Percentiles rank a stretch among this genome's conserved stretches.
phyloP scores from a whole-genome alignment of 1,139 yeast genomes.

The Suhomyces anneliseae region DNA sequence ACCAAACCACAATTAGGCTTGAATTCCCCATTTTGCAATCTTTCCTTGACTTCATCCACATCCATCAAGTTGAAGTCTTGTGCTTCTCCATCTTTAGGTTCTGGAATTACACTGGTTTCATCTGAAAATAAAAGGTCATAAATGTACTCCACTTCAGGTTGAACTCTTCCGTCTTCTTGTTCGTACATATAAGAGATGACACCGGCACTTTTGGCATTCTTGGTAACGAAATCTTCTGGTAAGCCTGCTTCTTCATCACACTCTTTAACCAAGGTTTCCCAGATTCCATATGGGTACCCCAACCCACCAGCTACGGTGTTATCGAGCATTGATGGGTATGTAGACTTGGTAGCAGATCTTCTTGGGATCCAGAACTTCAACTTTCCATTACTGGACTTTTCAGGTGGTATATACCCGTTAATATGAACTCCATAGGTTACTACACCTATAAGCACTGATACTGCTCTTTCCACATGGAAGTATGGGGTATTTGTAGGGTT shows the following conservation, averaged over 20 bases:
- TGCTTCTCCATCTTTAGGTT: constrained; percentile 85
- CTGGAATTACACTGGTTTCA: constrained; percentile 51
- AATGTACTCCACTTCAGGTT: constrained; percentile 84
- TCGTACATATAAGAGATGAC: constrained; percentile 65
- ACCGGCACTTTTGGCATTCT: constrained; percentile 55
- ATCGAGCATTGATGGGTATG: constrained; percentile 89
- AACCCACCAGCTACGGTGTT: constrained; percentile 95
- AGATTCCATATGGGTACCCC: constrained; percentile 74
- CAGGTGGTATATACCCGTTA: constrained; percentile 65
- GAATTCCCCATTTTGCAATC: constrained; percentile 57
- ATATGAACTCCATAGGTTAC: constrained; percentile 89
- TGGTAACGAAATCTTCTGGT: constrained; percentile 46
- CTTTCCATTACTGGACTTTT: constrained; percentile 36
- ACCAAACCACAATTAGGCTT: constrained; percentile 89
- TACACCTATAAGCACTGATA: constrained; percentile 79
- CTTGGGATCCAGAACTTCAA: constrained; percentile 82
- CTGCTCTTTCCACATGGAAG: constrained; percentile 72
- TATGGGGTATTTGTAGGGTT: constrained; percentile 57
- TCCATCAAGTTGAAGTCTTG: constrained; percentile 66
- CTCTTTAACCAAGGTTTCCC: constrained; percentile 82
- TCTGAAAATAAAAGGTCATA: constrained; percentile 66
- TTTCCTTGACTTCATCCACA: constrained; percentile 53
- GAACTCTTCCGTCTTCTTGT: constrained; percentile 57
- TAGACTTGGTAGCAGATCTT: constrained; percentile 72
- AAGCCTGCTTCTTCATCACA: constrained; percentile 91